These are phyloP conservation scores for Neurospora tetrasperma DNA, from an alignment of 495 filamentous ascomycete species.

Conservation along the genomic window DNA sequence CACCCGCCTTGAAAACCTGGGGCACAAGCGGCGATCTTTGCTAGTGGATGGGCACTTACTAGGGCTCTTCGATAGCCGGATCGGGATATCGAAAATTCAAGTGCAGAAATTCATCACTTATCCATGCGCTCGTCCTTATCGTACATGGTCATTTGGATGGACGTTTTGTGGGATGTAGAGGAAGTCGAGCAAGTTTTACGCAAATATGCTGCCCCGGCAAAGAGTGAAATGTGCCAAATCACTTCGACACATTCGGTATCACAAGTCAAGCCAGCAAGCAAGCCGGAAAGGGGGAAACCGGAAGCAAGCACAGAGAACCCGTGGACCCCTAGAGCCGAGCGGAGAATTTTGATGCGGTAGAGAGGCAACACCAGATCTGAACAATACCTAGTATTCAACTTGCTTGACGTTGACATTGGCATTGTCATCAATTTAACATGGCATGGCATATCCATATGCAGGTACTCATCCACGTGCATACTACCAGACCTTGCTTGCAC, in stretches of 20 bases:
- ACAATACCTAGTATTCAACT: not conserved
- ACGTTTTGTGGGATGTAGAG: not conserved
- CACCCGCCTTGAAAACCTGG: not conserved
- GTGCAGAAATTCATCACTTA: too few species aligned
- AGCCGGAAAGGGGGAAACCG: not conserved
- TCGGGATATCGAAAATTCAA: not conserved
- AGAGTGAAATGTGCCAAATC: not conserved
- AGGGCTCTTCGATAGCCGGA: not conserved
- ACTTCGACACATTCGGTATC: not conserved
- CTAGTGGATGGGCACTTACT: not conserved
- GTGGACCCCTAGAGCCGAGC: not conserved
- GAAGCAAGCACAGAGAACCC: not conserved
- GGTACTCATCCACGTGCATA: not conserved
- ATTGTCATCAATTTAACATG: not conserved
- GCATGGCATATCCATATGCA: not conserved
- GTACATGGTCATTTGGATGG: too few species aligned
- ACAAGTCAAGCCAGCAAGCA: not conserved
- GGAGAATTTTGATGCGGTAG: not conserved
- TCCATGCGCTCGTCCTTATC: too few species aligned
- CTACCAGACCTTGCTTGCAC: not conserved
- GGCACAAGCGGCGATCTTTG: not conserved
- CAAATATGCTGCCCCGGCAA: not conserved
- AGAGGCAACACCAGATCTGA: not conserved
- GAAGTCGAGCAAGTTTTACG: not conserved
- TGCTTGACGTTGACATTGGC: too few species aligned